These are phyloP conservation scores for Arthrobotrys sinensis DNA, from an alignment of 2,329 filamentous ascomycete genomes.

Conservation along the genomic window DNA sequence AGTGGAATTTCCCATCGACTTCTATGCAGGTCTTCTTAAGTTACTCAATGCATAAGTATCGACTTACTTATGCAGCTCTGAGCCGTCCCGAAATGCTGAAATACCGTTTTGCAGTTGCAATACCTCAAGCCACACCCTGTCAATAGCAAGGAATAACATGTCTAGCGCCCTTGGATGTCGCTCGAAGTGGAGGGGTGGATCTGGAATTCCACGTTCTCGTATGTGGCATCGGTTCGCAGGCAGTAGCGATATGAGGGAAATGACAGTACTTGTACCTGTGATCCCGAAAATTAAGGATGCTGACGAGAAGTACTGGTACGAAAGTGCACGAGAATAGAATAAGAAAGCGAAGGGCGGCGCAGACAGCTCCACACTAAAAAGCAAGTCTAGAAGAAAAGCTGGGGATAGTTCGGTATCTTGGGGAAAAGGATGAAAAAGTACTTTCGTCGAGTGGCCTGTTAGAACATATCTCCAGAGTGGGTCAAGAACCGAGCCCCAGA, in stretches of 20 bases:
- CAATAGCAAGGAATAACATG: slow-evolving; percentile 39
- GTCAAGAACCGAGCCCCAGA: slow-evolving; percentile 61
- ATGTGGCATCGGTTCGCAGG: slow-evolving; percentile 32
- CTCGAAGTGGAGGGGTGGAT: slow-evolving; percentile 50
- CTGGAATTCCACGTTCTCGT: slow-evolving; percentile 43
- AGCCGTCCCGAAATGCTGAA: slow-evolving; percentile 50
- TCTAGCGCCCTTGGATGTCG: slow-evolving; percentile 47
- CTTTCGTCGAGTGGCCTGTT: slow-evolving; percentile 46
- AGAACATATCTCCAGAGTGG: slow-evolving; percentile 60
- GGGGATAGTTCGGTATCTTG: slow-evolving; percentile 33
- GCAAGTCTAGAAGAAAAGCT: slow-evolving; percentile 46
- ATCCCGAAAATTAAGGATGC: slow-evolving; percentile 22
- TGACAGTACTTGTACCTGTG: slow-evolving; percentile 41
- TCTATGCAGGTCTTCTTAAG: slow-evolving; percentile 24
- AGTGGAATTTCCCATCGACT: slow-evolving; percentile 24
- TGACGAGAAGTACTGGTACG: slow-evolving; percentile 35
- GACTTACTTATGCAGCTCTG: slow-evolving; percentile 42
- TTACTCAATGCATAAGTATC: slow-evolving; percentile 48
- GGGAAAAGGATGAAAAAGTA: slow-evolving; percentile 31
- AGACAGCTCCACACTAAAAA: slow-evolving; percentile 51
- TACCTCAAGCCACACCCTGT: slow-evolving; percentile 57
- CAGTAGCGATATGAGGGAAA: slow-evolving; percentile 41
- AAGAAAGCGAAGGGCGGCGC: slow-evolving; percentile 4
- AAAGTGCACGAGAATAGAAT: slow-evolving; percentile 33
- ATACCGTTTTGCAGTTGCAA: slow-evolving; percentile 41